These are phyloP conservation scores for Echites panduratus DNA, from an alignment of 257 asterid species.

Conservation along the genomic window DNA sequence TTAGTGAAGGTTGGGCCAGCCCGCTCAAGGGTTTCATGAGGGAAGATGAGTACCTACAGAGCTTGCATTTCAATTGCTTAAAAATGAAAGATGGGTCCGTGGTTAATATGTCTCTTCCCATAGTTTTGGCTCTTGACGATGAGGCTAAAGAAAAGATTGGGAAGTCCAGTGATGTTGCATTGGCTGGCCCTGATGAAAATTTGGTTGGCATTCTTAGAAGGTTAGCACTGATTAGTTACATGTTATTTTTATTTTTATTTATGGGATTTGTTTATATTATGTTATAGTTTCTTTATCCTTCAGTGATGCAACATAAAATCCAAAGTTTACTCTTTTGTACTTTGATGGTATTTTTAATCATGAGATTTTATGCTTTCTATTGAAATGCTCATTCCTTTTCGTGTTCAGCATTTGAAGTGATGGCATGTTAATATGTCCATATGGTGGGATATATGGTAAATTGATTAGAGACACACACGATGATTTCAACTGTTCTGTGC, in stretches of 20 bases:
- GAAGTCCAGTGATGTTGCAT: slow-evolving; percentile 40
- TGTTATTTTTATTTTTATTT: neutral
- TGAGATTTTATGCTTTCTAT: neutral
- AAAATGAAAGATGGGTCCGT: slow-evolving; percentile 58
- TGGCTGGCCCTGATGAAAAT: slow-evolving; percentile 48
- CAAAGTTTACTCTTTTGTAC: neutral
- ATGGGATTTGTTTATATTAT: neutral
- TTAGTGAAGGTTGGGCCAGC: slow-evolving; percentile 92
- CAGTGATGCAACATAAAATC: neutral
- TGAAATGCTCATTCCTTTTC: neutral
- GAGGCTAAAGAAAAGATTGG: slow-evolving; percentile 48
- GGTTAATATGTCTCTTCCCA: slow-evolving; percentile 79
- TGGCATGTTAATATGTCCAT: neutral
- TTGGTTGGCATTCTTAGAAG: slow-evolving; percentile 62
- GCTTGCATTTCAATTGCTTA: slow-evolving; percentile 73
- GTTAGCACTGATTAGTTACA: slow-evolving; percentile 20
- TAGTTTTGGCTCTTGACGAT: slow-evolving; percentile 72
- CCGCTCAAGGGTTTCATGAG: slow-evolving; percentile 83
- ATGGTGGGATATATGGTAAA: neutral
- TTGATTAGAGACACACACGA: neutral
- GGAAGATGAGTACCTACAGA: slow-evolving; percentile 77
- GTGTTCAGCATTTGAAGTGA: neutral
- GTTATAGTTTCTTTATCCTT: neutral
- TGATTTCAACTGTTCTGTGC: neutral
- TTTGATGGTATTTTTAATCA: neutral